These are phyloP conservation scores for Sclerotinia subarctica DNA, from an alignment of 2,329 filamentous ascomycete species.

Conservation along the genomic window DNA sequence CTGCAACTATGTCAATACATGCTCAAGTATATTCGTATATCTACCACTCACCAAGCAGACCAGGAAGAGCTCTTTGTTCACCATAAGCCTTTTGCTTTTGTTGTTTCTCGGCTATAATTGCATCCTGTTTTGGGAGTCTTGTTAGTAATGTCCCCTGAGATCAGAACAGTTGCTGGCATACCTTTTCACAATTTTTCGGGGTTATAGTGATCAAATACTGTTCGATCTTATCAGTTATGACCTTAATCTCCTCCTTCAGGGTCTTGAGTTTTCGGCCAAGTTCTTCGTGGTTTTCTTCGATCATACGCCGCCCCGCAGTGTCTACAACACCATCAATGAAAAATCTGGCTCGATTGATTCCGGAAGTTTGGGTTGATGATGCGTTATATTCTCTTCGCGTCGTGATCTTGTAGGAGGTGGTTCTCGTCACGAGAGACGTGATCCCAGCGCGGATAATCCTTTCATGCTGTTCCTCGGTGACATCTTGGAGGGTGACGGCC, in stretches of 20 bases:
- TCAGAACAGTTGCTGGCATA: conserved; percentile 31
- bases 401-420: conserved; percentile 59
- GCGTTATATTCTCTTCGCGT: conserved; percentile 77
- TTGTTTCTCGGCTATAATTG: conserved; percentile 60
- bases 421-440: conserved; percentile 66
- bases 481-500: conserved; percentile 60
- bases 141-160: neutral
- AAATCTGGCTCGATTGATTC: conserved; percentile 57
- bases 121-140: conserved; percentile 40
- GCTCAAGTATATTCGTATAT: neutral
- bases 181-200: conserved; percentile 42
- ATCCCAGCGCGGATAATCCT: conserved; percentile 56
- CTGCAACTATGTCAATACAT: conserved; percentile 35
- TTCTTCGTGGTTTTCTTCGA: conserved; percentile 51
- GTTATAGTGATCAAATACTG: conserved; percentile 41
- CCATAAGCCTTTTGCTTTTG: conserved; percentile 63
- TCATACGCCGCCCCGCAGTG: conserved; percentile 56
- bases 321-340: conserved; percentile 82
- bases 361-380: conserved; percentile 64
- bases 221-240: conserved; percentile 27
- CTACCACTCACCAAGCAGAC: conserved; percentile 61
- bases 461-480: conserved; percentile 66
- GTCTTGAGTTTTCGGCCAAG: conserved; percentile 32
- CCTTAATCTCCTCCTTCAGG: conserved; percentile 29
- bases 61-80: conserved; percentile 64